phyloP scores from a whole-genome alignment of 805 yeast species.

The Tetrapisispora fleetii region DNA sequence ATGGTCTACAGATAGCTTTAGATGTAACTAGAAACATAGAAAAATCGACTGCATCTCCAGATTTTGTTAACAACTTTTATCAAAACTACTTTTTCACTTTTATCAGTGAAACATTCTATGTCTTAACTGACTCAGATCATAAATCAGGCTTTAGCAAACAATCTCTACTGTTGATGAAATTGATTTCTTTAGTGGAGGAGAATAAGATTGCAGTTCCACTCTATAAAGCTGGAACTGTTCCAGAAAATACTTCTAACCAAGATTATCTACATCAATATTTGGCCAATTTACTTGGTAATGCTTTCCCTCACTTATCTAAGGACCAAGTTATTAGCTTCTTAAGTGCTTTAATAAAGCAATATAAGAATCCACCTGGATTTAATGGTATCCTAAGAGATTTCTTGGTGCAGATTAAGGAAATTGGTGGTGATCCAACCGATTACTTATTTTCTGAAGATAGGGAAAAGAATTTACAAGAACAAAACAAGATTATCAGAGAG shows the following conservation, averaged over 20 bases:
- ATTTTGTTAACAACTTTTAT: conserved; percentile 75
- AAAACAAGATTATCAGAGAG: conserved; percentile 60
- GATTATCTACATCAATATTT: conserved; percentile 71
- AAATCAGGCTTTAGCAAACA: conserved; percentile 92
- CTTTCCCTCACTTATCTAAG: conserved; percentile 84
- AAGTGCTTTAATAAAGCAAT: conserved; percentile 61
- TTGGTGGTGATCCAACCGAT: conserved; percentile 92
- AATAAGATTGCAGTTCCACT: conserved; percentile 68
- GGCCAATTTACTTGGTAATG: conserved; percentile 69
- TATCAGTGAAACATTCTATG: conserved; percentile 84
- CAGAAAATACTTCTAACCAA: conserved; percentile 75
- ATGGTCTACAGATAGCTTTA: conserved; percentile 74
- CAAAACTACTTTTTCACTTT: conserved; percentile 82
- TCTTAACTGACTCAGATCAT: conserved; percentile 93
- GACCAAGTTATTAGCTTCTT: conserved; percentile 79
- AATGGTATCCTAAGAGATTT: conserved; percentile 85
- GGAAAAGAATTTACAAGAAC: conserved; percentile 65
- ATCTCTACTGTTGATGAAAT: conserved; percentile 70
- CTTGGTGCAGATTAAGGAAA: conserved; percentile 89
- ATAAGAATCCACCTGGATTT: conserved; percentile 66
- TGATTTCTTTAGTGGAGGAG: conserved; percentile 74
- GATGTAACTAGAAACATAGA: conserved; percentile 83
- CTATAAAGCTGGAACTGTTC: conserved; percentile 70
- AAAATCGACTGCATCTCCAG: conserved; percentile 45
- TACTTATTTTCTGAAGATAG: conserved; percentile 90